These are phyloP conservation scores for Aureobasidium sp. DNA, from an alignment of 2,329 filamentous ascomycete genomes.

Conservation along the genomic window DNA sequence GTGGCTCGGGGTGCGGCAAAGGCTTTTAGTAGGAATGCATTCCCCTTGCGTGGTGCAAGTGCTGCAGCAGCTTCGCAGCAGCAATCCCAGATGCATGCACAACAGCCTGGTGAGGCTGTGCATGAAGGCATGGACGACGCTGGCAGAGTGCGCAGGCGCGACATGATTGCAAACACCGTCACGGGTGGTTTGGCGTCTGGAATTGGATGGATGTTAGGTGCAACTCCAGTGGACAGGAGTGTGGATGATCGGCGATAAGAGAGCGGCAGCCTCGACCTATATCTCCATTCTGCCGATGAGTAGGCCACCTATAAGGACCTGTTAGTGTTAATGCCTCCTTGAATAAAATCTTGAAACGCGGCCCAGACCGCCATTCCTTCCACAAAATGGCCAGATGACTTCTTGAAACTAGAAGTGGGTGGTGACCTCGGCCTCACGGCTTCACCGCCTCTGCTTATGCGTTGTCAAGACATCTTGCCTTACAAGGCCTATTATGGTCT, in stretches of 20 bases:
- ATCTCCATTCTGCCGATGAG: not conserved
- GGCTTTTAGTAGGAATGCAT: conserved; percentile 41
- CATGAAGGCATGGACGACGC: conserved; percentile 12
- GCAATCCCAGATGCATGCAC: conserved; percentile 11
- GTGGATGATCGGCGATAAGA: conserved; percentile 9
- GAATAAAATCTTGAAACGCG: not conserved
- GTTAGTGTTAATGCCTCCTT: not conserved
- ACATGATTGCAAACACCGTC: conserved; percentile 61
- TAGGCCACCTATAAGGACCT: not conserved
- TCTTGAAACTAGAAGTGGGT: not conserved
- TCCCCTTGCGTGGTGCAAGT: conserved; percentile 32
- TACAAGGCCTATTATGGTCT: not conserved
- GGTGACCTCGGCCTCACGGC: not conserved
- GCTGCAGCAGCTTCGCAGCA: conserved; percentile 16
- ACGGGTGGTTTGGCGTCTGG: conserved; percentile 56
- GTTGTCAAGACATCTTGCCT: not conserved
- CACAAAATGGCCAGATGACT: not conserved
- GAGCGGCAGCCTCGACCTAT: not conserved
- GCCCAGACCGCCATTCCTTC: not conserved
- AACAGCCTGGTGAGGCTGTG: conserved; percentile 2
- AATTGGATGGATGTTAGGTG: conserved; percentile 58
- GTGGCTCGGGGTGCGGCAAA: conserved; percentile 44
- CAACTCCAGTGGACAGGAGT: conserved; percentile 25
- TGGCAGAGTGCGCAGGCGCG: conserved; percentile 58
- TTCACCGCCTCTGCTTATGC: not conserved